A percentile compares a stretch with the other conserved stretches of the same genome.
These are phyloP conservation scores for Jackrogersella multiformis DNA, from an alignment of 495 filamentous ascomycete species.

Conservation along the genomic window DNA sequence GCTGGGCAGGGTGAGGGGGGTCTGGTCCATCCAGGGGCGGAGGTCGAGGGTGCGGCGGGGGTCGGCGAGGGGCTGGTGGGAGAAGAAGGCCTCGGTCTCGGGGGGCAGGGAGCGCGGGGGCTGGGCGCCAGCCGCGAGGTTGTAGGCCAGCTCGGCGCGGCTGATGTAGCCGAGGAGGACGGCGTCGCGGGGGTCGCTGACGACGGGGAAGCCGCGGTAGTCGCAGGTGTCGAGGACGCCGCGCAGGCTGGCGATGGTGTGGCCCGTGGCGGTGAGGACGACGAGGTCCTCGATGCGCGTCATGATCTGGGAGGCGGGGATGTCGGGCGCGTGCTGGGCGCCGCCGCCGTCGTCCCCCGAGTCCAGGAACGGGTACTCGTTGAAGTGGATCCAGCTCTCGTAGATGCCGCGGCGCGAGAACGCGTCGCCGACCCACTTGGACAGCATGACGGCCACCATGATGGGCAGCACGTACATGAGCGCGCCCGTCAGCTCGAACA, in stretches of 20 bases:
- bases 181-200: slow-evolving; percentile 76
- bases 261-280: slow-evolving; percentile 83
- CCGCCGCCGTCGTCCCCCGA: slow-evolving; percentile 77
- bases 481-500: slow-evolving; percentile 97
- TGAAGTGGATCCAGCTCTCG: slow-evolving; percentile 96
- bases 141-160: slow-evolving; percentile 87
- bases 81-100: slow-evolving; percentile 83
- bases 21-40: slow-evolving; percentile 98
- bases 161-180: slow-evolving; percentile 91
- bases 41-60: slow-evolving; percentile 83
- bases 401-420: slow-evolving; percentile 96
- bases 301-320: slow-evolving; percentile 86
- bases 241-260: slow-evolving; percentile 81
- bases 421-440: slow-evolving; percentile 98
- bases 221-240: slow-evolving; percentile 74
- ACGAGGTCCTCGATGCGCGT: slow-evolving; percentile 90
- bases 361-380: slow-evolving; percentile 95
- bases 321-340: slow-evolving; percentile 75
- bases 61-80: slow-evolving; percentile 82
- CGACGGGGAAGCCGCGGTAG: slow-evolving; percentile 92
- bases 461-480: slow-evolving; percentile 97
- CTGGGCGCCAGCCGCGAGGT: slow-evolving; percentile 67
- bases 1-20: slow-evolving; percentile 86
- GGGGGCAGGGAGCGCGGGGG: slow-evolving; percentile 66
- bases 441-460: slow-evolving; percentile 99